Percentiles rank a stretch among this genome's conserved stretches.
These are phyloP conservation scores for Epichloe sylvatica DNA, from an alignment of 2,329 filamentous ascomycete species.

Conservation along the genomic window DNA sequence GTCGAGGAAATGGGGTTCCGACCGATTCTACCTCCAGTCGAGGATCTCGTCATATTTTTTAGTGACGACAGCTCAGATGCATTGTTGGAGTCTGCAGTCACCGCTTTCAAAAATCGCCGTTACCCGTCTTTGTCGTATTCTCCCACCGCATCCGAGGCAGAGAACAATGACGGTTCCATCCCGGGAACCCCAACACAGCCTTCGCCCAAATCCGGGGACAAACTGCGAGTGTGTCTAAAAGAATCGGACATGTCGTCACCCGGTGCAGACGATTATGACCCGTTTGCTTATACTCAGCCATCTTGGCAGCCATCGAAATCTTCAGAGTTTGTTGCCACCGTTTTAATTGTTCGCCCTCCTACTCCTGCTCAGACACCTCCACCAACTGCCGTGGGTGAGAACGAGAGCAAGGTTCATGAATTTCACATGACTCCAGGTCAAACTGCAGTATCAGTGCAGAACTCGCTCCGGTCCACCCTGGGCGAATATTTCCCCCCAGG, in stretches of 20 bases:
- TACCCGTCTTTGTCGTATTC: conserved; percentile 15
- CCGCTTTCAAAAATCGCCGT: conserved; percentile 24
- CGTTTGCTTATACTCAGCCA: conserved; percentile 26
- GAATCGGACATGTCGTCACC: neutral
- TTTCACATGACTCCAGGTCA: conserved; percentile 27
- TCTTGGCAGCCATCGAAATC: conserved; percentile 13
- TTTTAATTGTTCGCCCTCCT: conserved; percentile 23
- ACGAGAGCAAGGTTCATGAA: conserved; percentile 30
- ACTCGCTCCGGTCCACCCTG: conserved; percentile 40
- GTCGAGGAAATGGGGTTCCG: conserved; percentile 17
- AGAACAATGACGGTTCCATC: conserved; percentile 9
- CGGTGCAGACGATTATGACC: conserved; percentile 30
- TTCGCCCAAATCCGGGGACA: neutral
- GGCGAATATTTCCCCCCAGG: conserved; percentile 35
- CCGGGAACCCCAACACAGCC: conserved; percentile 15
- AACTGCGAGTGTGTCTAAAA: neutral
- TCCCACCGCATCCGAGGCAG: conserved; percentile 10
- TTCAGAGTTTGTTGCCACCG: conserved; percentile 9
- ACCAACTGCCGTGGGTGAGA: conserved; percentile 13
- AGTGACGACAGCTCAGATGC: conserved; percentile 28
- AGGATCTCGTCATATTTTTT: conserved; percentile 44
- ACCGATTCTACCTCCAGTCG: conserved; percentile 36
- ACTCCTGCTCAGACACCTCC: conserved; percentile 31
- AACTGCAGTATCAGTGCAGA: conserved; percentile 41
- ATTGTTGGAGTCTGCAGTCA: conserved; percentile 32